phyloP scores from a whole-genome alignment of 1,139 yeast genomes.

The Pichia sp. region DNA sequence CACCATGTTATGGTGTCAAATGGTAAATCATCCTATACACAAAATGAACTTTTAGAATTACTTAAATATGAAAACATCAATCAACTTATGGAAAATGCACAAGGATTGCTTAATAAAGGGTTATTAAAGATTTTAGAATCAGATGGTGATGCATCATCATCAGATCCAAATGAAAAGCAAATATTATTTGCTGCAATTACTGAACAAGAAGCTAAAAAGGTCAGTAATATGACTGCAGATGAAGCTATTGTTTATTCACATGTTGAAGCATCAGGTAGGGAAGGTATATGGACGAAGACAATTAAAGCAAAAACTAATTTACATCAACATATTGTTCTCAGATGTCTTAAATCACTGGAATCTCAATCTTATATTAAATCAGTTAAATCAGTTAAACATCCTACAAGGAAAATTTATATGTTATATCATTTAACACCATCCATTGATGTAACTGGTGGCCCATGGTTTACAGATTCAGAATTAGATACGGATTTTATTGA shows the following conservation, averaged over 20 bases:
- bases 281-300: constrained; percentile 95
- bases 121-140: constrained; percentile 54
- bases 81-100: constrained; percentile 55
- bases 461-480: constrained; percentile 97
- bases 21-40: constrained; percentile 46
- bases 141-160: constrained; percentile 50
- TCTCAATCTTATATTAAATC: constrained; percentile 80
- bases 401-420: constrained; percentile 97
- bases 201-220: constrained; percentile 60
- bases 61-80: constrained; percentile 26
- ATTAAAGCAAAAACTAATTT: constrained; percentile 84
- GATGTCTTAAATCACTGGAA: constrained; percentile 81
- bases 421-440: constrained; percentile 89
- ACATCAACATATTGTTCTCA: constrained; percentile 85
- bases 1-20: constrained; percentile 54
- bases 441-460: constrained; percentile 96
- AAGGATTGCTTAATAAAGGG: constrained; percentile 58
- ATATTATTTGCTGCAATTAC: constrained; percentile 70
- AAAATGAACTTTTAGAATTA: constrained; percentile 50
- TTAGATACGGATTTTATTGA: constrained; percentile 91
- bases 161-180: constrained; percentile 45
- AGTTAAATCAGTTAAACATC: constrained; percentile 87
- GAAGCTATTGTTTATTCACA: constrained; percentile 89
- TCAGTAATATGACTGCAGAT: constrained; percentile 72
- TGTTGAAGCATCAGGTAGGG: constrained; percentile 90